Conservation (phyloP, 2,329 filamentous ascomycete species). For the Thelonectria discophora region DNA sequence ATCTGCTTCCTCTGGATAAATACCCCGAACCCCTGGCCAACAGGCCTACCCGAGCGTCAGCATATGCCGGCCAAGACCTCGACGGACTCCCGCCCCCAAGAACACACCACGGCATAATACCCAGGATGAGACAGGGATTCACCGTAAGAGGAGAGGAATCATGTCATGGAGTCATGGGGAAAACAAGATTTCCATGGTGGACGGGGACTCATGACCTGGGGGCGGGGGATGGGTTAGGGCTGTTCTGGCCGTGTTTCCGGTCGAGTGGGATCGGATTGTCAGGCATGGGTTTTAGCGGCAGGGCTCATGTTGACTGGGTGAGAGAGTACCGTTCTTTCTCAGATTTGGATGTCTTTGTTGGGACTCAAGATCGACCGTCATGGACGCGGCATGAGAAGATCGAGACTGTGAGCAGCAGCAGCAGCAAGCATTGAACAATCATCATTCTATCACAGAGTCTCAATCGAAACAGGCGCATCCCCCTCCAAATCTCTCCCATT, state of each 20-base stretch:
- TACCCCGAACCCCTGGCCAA: too few relatives aligned
- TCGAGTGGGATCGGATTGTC: not conserved
- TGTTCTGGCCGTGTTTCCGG: not conserved
- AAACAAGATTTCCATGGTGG: not conserved
- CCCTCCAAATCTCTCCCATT: slow-evolving; percentile 39
- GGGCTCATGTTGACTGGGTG: not conserved
- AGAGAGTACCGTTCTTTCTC: too few relatives aligned
- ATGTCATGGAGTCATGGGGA: not conserved
- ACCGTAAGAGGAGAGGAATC: not conserved
- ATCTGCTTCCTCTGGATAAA: too few relatives aligned
- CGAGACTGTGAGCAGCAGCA: too few relatives aligned
- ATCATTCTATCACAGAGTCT: slow-evolving; percentile 29
- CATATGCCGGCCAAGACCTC: too few relatives aligned
- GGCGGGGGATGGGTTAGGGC: not conserved
- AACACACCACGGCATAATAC: not conserved
- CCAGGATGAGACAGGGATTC: too few relatives aligned
- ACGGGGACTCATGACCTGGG: not conserved
- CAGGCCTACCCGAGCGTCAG: too few relatives aligned
- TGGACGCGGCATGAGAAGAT: not conserved
- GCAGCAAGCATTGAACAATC: not conserved
- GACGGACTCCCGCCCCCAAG: not conserved
- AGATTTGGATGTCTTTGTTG: too few relatives aligned
- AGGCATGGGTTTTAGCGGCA: too few relatives aligned
- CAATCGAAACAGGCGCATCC: slow-evolving; percentile 40
- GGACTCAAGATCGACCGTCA: not conserved